Conservation (phyloP, 2,329 filamentous ascomycete genomes). For the Allantophomopsis lycopodina region DNA sequence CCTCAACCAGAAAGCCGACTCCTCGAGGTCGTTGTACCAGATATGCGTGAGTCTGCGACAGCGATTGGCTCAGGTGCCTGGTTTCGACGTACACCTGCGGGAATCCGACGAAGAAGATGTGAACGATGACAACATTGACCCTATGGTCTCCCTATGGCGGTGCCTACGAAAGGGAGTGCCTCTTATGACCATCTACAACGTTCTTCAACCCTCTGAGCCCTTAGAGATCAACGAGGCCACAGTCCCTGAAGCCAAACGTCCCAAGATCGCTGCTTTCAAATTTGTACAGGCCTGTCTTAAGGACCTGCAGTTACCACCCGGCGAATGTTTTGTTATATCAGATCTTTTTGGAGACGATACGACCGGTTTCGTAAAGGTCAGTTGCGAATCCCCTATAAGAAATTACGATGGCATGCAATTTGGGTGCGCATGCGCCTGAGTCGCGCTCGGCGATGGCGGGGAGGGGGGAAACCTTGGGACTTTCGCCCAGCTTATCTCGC, state of each 20-base stretch:
- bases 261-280: constrained; percentile 81
- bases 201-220: constrained; percentile 54
- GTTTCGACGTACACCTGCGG: constrained; percentile 62
- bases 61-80: constrained; percentile 70
- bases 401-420: too few species aligned
- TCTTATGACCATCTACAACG: constrained; percentile 80
- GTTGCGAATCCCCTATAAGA: neutral
- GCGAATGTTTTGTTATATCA: constrained; percentile 82
- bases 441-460: neutral
- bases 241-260: constrained; percentile 55
- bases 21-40: constrained; percentile 84
- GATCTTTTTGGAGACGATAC: constrained; percentile 92
- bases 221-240: constrained; percentile 53
- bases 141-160: constrained; percentile 84
- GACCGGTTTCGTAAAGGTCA: constrained; percentile 88
- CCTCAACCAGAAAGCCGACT: constrained; percentile 93
- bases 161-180: constrained; percentile 75
- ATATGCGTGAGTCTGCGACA: constrained; percentile 80
- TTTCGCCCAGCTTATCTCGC: neutral
- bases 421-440: too few species aligned
- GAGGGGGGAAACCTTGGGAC: too few species aligned
- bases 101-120: constrained; percentile 59
- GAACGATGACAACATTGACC: constrained; percentile 50
- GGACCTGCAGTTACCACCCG: constrained; percentile 64
- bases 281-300: constrained; percentile 83